phyloP scores from a whole-genome alignment of 805 yeast genomes.

The Tetrapisispora phaffii region DNA sequence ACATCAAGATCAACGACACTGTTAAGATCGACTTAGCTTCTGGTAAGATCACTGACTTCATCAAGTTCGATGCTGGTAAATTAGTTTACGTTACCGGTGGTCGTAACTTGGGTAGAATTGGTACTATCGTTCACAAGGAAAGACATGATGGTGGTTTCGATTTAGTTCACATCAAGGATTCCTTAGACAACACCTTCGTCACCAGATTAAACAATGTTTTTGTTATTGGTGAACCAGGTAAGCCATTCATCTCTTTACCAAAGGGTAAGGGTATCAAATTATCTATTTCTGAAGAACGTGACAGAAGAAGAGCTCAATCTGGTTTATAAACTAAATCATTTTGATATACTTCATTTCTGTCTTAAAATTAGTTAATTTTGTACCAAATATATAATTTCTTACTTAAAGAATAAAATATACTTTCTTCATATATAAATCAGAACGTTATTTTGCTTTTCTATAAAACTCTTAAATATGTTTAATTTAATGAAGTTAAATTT shows the following conservation, averaged over 20 bases:
- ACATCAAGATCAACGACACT: slow-evolving; percentile 93
- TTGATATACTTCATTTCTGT: slow-evolving; percentile 4
- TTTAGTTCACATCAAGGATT: slow-evolving; percentile 92
- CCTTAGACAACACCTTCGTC: slow-evolving; percentile 89
- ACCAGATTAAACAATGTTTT: slow-evolving; percentile 91
- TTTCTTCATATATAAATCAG: slow-evolving; percentile 6
- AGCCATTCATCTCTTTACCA: slow-evolving; percentile 90
- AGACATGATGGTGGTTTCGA: slow-evolving; percentile 98
- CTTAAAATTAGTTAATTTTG: slow-evolving; percentile 8
- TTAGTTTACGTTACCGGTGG: slow-evolving; percentile 94
- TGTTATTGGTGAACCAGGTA: slow-evolving; percentile 91
- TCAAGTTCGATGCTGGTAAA: slow-evolving; percentile 89
- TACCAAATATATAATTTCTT: slow-evolving; percentile 13
- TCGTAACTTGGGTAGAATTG: slow-evolving; percentile 97
- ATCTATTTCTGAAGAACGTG: slow-evolving; percentile 94
- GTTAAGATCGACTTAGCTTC: slow-evolving; percentile 93
- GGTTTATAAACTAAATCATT: slow-evolving; percentile 35
- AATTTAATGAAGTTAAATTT: too few relatives aligned
- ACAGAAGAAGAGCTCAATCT: slow-evolving; percentile 87
- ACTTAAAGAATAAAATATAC: slow-evolving; percentile 11
- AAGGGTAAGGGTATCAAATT: slow-evolving; percentile 99
- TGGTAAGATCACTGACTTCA: slow-evolving; percentile 84
- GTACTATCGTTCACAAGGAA: slow-evolving; percentile 92
- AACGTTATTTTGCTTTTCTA: neutral
- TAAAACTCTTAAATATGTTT: neutral